These are phyloP conservation scores for Phaseolus lunatus DNA, from an alignment of 306 rosid genomes.

Conservation along the genomic window DNA sequence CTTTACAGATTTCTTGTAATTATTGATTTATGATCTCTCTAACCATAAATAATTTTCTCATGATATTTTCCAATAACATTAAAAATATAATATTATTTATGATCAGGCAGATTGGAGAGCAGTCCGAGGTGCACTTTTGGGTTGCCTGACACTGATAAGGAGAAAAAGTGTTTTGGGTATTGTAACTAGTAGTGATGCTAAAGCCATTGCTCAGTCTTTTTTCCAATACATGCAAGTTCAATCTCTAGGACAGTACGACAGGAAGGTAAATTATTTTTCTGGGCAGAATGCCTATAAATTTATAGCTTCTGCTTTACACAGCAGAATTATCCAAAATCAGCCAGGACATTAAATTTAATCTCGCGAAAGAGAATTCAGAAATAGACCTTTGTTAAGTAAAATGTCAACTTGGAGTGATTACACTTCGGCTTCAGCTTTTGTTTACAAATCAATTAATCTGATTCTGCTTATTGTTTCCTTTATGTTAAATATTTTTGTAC, in stretches of 20 bases:
- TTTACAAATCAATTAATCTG: neutral
- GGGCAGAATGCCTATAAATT: conserved; percentile 34
- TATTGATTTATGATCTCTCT: conserved; percentile 34
- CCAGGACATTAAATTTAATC: neutral
- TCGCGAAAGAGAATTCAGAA: neutral
- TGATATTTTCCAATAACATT: conserved; percentile 27
- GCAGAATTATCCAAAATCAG: conserved; percentile 27
- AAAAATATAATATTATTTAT: conserved; percentile 40
- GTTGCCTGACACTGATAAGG: conserved; percentile 83
- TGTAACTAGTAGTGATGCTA: conserved; percentile 73
- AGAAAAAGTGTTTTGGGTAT: conserved; percentile 71
- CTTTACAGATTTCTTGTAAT: conserved; percentile 11
- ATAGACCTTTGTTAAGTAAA: conserved; percentile 10
- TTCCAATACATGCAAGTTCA: conserved; percentile 77
- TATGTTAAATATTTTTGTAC: conserved; percentile 29
- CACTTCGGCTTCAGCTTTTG: neutral
- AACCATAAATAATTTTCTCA: conserved; percentile 34
- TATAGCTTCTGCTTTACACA: conserved; percentile 30
- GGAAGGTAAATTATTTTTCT: conserved; percentile 65
- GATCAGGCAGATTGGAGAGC: conserved; percentile 99
- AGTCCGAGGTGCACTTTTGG: conserved; percentile 91
- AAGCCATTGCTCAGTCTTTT: conserved; percentile 69
- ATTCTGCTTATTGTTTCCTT: neutral
- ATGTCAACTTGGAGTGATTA: neutral
- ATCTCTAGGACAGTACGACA: conserved; percentile 85